Base-by-base conservation (phyloP, 345 rosid genomes). In the Linum usitatissimum region DNA sequence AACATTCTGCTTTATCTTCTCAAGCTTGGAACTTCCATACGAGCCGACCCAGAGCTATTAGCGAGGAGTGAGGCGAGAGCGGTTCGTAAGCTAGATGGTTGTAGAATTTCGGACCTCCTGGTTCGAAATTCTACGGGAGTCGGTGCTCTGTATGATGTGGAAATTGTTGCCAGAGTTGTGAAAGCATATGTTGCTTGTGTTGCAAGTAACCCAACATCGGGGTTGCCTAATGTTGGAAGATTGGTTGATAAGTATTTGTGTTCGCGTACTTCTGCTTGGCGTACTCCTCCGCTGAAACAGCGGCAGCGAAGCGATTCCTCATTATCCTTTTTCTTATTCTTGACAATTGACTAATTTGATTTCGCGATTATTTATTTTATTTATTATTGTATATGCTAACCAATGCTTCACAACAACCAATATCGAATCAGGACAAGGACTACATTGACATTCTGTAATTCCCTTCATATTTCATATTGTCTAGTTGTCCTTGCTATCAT, bases 1-100 rank as follows among this genome's bases (percentile, higher is more conserved):
- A 85, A 76, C 63, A 77, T 85, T 54, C 63, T 83, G 40, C 85
- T 85, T 73, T 79, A 63, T 60, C 81, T 85, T 58, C 79, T 83
- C 57, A 83, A 69, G 65, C 20, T 77, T 18, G 79, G 83, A 20
- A 42, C 69, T 36, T 38, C 63, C 63, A 63, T 64, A 72, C 71
- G 72, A 56, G 68, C 75, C 2, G 62, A 71, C 23, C 53, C 64
- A 30, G 70, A 73, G n/a, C 54, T 76, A 4, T 31, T 48, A 21
- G 63, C 57, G 15, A 66, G 57, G 56, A 70, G 79, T 0, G 80
- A 76, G 48, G 71, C n/a, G 58, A 72, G 83, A 64, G 59, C 71
- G 56, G 83, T 72, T 56, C 57, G 19, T 21, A 62, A 72, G 79
- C 62, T 85, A 28, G 91, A 83, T 59, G 49, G 65, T 9, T 76